Evolutionary conservation across 2,329 filamentous ascomycete genomes (phyloP).

Genomic region (Aspergillus costaricaensis): DNA sequence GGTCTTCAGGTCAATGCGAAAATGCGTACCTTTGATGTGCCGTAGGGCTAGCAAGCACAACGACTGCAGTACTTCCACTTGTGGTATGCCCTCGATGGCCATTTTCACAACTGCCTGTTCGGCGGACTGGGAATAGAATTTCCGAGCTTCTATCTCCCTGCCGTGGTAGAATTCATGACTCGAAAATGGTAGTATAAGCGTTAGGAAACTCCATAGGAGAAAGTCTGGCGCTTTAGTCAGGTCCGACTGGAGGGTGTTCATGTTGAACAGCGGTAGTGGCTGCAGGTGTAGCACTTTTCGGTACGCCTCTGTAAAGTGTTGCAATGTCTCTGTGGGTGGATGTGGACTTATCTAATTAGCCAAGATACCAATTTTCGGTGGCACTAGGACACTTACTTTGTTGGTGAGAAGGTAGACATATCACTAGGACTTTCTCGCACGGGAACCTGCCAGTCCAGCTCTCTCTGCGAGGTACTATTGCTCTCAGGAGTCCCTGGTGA

Average conservation of each 20-base stretch:
- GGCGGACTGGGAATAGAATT: slow-evolving; percentile 9
- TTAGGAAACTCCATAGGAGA: slow-evolving; percentile 7
- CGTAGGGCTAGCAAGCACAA: slow-evolving; percentile 10
- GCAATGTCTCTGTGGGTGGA: neutral
- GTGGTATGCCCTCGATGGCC: slow-evolving; percentile 3
- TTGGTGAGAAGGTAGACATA: neutral
- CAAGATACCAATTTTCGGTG: too few species aligned
- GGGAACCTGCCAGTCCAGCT: neutral
- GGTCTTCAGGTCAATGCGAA: neutral
- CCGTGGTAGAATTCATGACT: slow-evolving; percentile 4
- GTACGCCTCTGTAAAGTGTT: slow-evolving; percentile 7
- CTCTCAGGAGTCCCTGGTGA: too few species aligned
- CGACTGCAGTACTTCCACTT: slow-evolving; percentile 4
- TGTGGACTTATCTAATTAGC: neutral
- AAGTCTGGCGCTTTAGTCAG: neutral
- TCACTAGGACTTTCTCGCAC: neutral
- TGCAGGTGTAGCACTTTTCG: slow-evolving; percentile 4
- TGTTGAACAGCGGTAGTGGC: slow-evolving; percentile 10
- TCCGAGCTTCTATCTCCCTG: neutral
- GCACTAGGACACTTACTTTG: neutral
- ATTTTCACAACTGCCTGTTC: neutral
- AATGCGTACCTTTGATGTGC: neutral
- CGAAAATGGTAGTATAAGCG: neutral
- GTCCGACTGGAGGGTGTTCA: neutral
- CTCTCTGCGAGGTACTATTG: neutral